Evolutionary conservation across 306 rosid genomes (phyloP), one percentile per base, ranked within the genome.

Genomic region (Biancaea sappan): DNA sequence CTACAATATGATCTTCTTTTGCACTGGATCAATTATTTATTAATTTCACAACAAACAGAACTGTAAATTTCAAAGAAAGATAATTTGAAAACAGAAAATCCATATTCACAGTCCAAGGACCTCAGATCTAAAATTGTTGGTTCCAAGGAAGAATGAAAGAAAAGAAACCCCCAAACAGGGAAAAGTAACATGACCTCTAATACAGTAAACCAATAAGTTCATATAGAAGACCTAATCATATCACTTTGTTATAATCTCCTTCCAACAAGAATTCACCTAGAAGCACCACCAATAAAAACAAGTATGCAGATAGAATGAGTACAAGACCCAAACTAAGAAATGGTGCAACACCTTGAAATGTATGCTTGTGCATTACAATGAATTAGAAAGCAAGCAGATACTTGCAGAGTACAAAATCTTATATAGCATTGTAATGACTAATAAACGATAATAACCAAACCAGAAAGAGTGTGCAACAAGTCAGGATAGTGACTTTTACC

Each of bases 401-500:
- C 12, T 44, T 53, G 21, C 24, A 65, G 43, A 59, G 48, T 46
- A 38, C 43, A 67, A 77, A 47, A 46, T n/a, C 44, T 53, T 50
- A 58, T 50, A 58, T 32, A 66, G 69, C 72, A 84, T 37, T 70
- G 25, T 13, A 34, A 22, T 34, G 28, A 18, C 18, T 65, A 50
- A 40, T 50, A 52, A 71, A 70, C 52, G 67, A 66, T 75, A 76
- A 70, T 56, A 71, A 41, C 19, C 47, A 66, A 51, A 53, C 31
- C 18, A 63, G 26, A 52, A 66, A 7, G 24, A 44, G 10, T 31
- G 61, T 26, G 76, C 34, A 51, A 73, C 75, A 65, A 35, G 51
- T 59, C 44, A 59, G 69, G 68, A 74, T 74, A 35, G 59, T 58
- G 64, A 54, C 40, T 19, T 65, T 52, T 82, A 94, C 99, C 99